Conservation (phyloP, 2,329 filamentous ascomycete genomes). For the Exserohilum turcica region DNA sequence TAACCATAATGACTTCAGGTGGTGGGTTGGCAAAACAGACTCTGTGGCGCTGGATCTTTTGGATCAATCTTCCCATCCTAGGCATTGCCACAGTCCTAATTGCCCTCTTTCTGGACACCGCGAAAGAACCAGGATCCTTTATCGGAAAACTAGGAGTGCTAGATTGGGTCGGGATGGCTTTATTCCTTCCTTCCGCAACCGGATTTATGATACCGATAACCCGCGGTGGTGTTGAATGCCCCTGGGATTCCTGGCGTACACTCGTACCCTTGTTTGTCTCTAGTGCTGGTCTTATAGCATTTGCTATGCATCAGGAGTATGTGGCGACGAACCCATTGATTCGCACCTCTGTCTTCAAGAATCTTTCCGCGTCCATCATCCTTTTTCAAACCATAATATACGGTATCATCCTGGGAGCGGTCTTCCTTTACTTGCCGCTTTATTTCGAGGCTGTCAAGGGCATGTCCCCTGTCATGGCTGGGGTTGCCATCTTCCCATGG, state of each 20-base stretch:
- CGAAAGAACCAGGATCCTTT: conserved; percentile 25
- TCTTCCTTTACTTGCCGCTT: not conserved
- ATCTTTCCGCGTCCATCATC: not conserved
- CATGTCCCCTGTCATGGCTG: not conserved
- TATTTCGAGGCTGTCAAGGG: not conserved
- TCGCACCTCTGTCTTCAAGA: not conserved
- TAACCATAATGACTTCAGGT: no score
- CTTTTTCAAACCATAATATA: not conserved
- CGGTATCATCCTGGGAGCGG: not conserved
- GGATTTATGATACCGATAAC: conserved; percentile 51
- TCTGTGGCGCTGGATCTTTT: conserved; percentile 68
- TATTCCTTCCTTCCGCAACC: conserved; percentile 48
- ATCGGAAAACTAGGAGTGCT: conserved; percentile 36
- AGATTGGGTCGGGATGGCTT: conserved; percentile 52
- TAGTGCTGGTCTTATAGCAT: not conserved
- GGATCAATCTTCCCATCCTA: conserved; percentile 65
- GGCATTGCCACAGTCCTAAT: conserved; percentile 27
- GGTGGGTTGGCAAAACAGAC: conserved; percentile 59
- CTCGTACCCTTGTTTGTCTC: conserved; percentile 50
- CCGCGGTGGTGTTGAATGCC: conserved; percentile 50
- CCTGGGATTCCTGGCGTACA: conserved; percentile 49
- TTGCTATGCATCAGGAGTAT: not conserved
- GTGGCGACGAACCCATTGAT: not conserved
- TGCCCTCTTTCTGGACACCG: conserved; percentile 28
- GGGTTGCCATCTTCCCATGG: not conserved